These are phyloP conservation scores for Dryas drummondii DNA, from an alignment of 306 rosid species.

Conservation along the genomic window DNA sequence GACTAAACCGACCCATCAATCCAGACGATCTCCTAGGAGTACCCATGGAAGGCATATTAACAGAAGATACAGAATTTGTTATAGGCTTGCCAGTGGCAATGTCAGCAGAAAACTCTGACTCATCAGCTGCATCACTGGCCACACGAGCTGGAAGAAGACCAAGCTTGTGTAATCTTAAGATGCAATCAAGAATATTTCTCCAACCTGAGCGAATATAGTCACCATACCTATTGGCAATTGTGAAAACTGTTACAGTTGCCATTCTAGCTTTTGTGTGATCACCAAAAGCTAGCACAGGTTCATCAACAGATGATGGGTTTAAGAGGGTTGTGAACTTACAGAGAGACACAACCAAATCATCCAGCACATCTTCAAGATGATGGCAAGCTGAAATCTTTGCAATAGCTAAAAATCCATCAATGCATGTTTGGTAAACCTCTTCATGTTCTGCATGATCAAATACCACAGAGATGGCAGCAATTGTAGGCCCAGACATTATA, in stretches of 20 bases:
- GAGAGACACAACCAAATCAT: slow-evolving; percentile 95
- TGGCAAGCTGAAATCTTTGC: slow-evolving; percentile 98
- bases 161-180: slow-evolving; percentile 88
- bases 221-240: slow-evolving; percentile 92
- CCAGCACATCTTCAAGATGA: slow-evolving; percentile 98
- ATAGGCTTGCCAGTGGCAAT: slow-evolving; percentile 73
- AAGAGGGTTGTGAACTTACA: slow-evolving; percentile 95
- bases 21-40: slow-evolving; percentile 96
- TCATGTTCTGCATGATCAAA: slow-evolving; percentile 97
- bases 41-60: slow-evolving; percentile 75
- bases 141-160: slow-evolving; percentile 98
- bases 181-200: slow-evolving; percentile 97
- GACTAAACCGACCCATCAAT: slow-evolving; percentile 97
- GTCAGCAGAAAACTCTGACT: slow-evolving; percentile 78
- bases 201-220: slow-evolving; percentile 94
- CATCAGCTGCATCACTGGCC: slow-evolving; percentile 96
- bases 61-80: slow-evolving; percentile 71
- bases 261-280: slow-evolving; percentile 95
- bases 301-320: slow-evolving; percentile 82
- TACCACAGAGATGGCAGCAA: slow-evolving; percentile 98
- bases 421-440: slow-evolving; percentile 91
- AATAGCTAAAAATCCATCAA: slow-evolving; percentile 88
- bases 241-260: slow-evolving; percentile 92
- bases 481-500: slow-evolving; percentile 95
- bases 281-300: slow-evolving; percentile 90